Conservation (phyloP, 768 basidiomycete species). For the Trametes maxima region DNA sequence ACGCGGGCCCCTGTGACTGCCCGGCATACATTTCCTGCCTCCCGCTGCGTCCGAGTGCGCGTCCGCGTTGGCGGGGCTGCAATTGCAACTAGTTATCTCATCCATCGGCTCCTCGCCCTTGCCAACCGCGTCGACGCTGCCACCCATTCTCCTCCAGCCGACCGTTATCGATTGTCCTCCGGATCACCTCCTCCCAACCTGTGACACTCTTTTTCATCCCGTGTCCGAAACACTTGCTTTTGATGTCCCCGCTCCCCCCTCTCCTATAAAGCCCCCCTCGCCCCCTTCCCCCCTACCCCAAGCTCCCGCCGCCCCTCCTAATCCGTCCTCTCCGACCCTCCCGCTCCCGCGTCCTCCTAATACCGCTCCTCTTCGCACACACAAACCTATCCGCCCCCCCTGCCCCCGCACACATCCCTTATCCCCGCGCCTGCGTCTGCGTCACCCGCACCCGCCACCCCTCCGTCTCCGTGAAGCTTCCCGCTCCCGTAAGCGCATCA, state of each 20-base stretch:
- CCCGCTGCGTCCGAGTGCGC: neutral
- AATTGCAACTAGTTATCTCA: slow-evolving; percentile 13
- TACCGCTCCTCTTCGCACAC: neutral
- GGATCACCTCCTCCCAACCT: slow-evolving; percentile 29
- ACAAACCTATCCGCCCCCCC: neutral
- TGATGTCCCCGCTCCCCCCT: slow-evolving; percentile 21
- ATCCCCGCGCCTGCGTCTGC: slow-evolving; percentile 3
- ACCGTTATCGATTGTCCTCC: slow-evolving; percentile 33
- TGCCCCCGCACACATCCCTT: neutral
- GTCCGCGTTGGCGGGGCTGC: neutral
- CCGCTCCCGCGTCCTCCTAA: slow-evolving; percentile 7
- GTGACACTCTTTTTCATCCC: slow-evolving; percentile 24
- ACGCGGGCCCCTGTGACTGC: slow-evolving; percentile 17
- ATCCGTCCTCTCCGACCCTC: slow-evolving; percentile 12
- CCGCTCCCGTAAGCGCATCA: slow-evolving; percentile 20
- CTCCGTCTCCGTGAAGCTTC: slow-evolving; percentile 8
- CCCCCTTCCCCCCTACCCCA: slow-evolving; percentile 19
- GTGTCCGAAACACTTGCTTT: slow-evolving; percentile 19
- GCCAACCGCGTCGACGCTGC: slow-evolving; percentile 15
- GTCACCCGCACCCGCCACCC: slow-evolving; percentile 13
- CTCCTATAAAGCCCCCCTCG: slow-evolving; percentile 37
- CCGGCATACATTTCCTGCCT: neutral
- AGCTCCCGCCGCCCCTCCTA: slow-evolving; percentile 20
- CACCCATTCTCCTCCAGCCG: slow-evolving; percentile 18
- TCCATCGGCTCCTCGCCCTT: slow-evolving; percentile 7